phyloP scores from a whole-genome alignment of 2,329 filamentous ascomycete species.

The Furcasterigmium sp. region DNA sequence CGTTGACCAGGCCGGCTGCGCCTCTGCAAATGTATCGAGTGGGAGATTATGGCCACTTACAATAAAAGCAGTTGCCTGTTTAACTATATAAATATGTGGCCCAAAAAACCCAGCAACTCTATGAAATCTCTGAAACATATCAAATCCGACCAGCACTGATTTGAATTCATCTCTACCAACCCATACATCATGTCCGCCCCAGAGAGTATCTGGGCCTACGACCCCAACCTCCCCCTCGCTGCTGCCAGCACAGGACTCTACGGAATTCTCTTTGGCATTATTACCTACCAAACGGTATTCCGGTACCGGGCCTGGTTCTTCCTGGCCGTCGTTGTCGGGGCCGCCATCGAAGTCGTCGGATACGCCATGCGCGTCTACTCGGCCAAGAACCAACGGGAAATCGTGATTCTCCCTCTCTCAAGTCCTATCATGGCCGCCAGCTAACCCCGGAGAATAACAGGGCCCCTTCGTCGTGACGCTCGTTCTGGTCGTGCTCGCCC shows the following conservation, averaged over 20 bases:
- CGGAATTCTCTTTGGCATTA: constrained; percentile 27
- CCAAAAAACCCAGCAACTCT: too few relatives aligned
- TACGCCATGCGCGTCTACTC: constrained; percentile 33
- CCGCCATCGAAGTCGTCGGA: constrained; percentile 33
- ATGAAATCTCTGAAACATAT: too few relatives aligned
- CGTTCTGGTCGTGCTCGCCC: constrained; percentile 40
- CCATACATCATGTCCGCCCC: constrained; percentile 16
- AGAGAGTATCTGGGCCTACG: constrained; percentile 34
- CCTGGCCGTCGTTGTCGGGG: constrained; percentile 33
- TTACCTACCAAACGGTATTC: constrained; percentile 34
- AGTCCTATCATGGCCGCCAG: not conserved
- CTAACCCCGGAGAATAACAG: constrained; percentile 9
- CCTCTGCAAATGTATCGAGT: too few relatives aligned
- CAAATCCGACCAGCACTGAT: too few relatives aligned
- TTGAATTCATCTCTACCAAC: not conserved
- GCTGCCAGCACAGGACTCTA: constrained; percentile 36
- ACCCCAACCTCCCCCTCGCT: constrained; percentile 34
- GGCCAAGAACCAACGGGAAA: constrained; percentile 23
- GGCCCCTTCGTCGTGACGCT: constrained; percentile 30
- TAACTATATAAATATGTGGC: too few relatives aligned
- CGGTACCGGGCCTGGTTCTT: constrained; percentile 37
- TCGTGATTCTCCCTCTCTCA: constrained; percentile 19
- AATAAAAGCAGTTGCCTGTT: too few relatives aligned
- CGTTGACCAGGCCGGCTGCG: too few relatives aligned
- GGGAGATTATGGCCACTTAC: too few relatives aligned